These are phyloP conservation scores for Ceratobasidium sp. DNA, from an alignment of 1,284 basidiomycete species.

Conservation along the genomic window DNA sequence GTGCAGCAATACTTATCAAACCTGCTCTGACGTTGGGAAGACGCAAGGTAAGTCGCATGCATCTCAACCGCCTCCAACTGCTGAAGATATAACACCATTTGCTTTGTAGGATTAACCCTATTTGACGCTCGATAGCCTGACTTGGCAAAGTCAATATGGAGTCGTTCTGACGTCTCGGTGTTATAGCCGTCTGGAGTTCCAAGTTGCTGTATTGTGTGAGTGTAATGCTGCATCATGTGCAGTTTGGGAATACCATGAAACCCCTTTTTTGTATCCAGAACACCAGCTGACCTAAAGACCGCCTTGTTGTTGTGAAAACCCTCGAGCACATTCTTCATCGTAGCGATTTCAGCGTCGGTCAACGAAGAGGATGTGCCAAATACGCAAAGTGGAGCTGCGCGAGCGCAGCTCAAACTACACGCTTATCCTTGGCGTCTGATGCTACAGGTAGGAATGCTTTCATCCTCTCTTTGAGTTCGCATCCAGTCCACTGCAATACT, in stretches of 20 bases:
- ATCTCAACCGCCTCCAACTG: constrained; percentile 44
- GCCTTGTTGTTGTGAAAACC: constrained; percentile 56
- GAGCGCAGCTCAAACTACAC: constrained; percentile 47
- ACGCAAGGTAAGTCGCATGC: constrained; percentile 13
- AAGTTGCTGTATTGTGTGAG: constrained; percentile 8
- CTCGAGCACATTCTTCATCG: constrained; percentile 53
- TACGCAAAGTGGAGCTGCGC: constrained; percentile 59
- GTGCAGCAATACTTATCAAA: not conserved
- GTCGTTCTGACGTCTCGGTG: constrained; percentile 46
- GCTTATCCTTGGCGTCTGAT: not conserved
- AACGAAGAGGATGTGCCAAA: constrained; percentile 27
- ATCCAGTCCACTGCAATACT: constrained; percentile 55
- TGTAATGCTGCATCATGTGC: constrained; percentile 53
- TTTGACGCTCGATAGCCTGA: constrained; percentile 38
- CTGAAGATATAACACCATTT: constrained; percentile 45
- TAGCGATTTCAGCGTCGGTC: constrained; percentile 54
- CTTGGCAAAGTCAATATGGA: constrained; percentile 47
- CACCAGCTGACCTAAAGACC: constrained; percentile 56
- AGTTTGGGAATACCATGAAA: constrained; percentile 61
- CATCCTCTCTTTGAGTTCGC: constrained; percentile 56
- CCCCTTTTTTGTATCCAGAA: constrained; percentile 45
- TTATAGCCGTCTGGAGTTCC: constrained; percentile 48
- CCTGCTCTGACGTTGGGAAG: not conserved
- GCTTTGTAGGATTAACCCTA: constrained; percentile 13
- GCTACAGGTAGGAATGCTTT: constrained; percentile 55